Evolutionary conservation across 352 stramenopile species (phyloP).

Genomic region (Globisporangium viniferum): DNA sequence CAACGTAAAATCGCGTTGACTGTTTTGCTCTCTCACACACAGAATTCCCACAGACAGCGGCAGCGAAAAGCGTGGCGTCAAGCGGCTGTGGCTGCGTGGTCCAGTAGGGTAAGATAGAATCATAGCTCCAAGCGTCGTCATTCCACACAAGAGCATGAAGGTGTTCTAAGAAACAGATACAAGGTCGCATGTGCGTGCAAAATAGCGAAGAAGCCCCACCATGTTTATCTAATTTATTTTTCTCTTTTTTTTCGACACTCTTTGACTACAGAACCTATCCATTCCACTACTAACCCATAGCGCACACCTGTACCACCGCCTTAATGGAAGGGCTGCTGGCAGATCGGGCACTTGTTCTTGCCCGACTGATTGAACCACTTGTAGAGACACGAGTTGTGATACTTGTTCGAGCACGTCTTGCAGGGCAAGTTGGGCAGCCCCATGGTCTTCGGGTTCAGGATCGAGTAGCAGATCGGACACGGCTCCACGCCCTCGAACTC

Average conservation of each 20-base stretch:
- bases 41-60: slow-evolving; percentile 17
- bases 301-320: background rate
- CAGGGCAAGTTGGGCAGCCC: slow-evolving; percentile 83
- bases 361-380: slow-evolving; percentile 94
- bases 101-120: slow-evolving; percentile 5
- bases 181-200: background rate
- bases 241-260: background rate
- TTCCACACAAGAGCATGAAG: background rate
- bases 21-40: slow-evolving; percentile 5
- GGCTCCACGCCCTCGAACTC: slow-evolving; percentile 92
- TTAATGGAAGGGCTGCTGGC: slow-evolving; percentile 87
- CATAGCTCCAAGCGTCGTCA: background rate
- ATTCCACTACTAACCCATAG: background rate
- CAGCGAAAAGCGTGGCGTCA: slow-evolving; percentile 41
- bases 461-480: slow-evolving; percentile 92
- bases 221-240: slow-evolving; percentile 13
- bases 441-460: slow-evolving; percentile 90
- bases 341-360: slow-evolving; percentile 94
- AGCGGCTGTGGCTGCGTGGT: slow-evolving; percentile 53
- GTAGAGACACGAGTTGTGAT: slow-evolving; percentile 92
- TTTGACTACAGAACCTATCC: slow-evolving; percentile 2
- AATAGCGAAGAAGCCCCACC: background rate
- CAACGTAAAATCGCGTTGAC: background rate
- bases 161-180: background rate
- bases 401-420: slow-evolving; percentile 92